These are phyloP conservation scores for Metarhizium anisopliae DNA, from an alignment of 2,329 filamentous ascomycete species.

Conservation along the genomic window DNA sequence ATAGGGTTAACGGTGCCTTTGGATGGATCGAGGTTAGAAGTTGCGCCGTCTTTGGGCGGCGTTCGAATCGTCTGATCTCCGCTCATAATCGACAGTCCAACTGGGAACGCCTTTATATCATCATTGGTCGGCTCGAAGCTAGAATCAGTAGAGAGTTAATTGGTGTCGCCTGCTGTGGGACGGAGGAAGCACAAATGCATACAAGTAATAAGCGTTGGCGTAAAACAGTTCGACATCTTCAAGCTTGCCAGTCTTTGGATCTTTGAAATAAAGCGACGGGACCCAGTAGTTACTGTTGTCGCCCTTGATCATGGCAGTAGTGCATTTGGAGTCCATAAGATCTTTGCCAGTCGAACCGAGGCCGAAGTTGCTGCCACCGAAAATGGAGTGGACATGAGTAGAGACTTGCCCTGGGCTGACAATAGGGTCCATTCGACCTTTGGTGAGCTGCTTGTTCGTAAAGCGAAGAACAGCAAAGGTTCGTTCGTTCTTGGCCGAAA, in stretches of 20 bases:
- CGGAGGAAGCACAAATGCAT: slow-evolving; percentile 12
- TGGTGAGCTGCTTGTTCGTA: slow-evolving; percentile 54
- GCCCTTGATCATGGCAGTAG: slow-evolving; percentile 57
- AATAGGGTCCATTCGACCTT: slow-evolving; percentile 59
- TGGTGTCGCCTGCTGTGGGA: no score
- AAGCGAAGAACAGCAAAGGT: slow-evolving; percentile 65
- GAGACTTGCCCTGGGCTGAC: slow-evolving; percentile 50
- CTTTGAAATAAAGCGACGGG: slow-evolving; percentile 59
- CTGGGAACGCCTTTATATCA: slow-evolving; percentile 59
- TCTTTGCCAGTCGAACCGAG: slow-evolving; percentile 51
- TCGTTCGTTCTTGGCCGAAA: slow-evolving; percentile 32
- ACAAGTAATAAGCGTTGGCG: slow-evolving; percentile 72
- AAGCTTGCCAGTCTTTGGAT: slow-evolving; percentile 53
- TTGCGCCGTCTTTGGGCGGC: slow-evolving; percentile 44
- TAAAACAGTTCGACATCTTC: slow-evolving; percentile 61
- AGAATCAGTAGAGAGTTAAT: neutral
- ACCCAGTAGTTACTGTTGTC: slow-evolving; percentile 75
- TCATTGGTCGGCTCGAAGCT: slow-evolving; percentile 56
- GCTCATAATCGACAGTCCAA: slow-evolving; percentile 61
- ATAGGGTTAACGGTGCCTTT: slow-evolving; percentile 43
- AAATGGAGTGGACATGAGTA: slow-evolving; percentile 60
- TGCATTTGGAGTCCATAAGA: slow-evolving; percentile 55
- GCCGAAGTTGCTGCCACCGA: slow-evolving; percentile 61
- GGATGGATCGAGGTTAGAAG: slow-evolving; percentile 39
- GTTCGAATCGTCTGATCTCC: slow-evolving; percentile 52